Evolutionary conservation across 306 rosid species (phyloP).

Genomic region (Vigna trinervia): DNA sequence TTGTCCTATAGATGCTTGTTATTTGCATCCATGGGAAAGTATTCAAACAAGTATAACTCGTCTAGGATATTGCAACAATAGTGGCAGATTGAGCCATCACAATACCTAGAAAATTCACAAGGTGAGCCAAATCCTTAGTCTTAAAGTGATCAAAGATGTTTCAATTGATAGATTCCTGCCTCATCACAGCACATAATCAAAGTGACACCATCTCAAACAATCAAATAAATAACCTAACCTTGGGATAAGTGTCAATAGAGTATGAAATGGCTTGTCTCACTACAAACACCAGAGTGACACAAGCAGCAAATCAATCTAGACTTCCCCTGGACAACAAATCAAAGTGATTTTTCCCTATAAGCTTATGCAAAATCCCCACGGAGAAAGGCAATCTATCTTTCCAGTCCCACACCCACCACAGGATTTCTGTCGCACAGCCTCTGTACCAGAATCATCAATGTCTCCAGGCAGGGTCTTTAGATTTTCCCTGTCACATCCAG

Average conservation of each 20-base stretch:
- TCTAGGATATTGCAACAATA: background rate
- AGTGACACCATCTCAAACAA: background rate
- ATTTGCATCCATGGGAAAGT: conserved; percentile 14
- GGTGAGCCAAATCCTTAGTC: background rate
- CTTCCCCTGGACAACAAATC: background rate
- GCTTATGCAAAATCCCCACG: background rate
- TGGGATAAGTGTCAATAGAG: background rate
- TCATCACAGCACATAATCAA: background rate
- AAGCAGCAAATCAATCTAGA: background rate
- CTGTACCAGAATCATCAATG: background rate
- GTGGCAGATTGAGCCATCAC: background rate
- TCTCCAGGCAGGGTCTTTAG: background rate
- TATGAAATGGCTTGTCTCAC: conserved; percentile 7
- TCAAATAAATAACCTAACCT: background rate
- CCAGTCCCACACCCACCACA: background rate
- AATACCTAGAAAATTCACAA: background rate
- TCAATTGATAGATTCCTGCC: conserved; percentile 1
- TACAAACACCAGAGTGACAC: conserved; percentile 5
- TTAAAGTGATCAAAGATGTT: background rate
- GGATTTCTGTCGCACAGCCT: background rate
- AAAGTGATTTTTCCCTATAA: background rate
- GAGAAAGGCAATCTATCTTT: background rate
- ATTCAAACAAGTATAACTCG: background rate
- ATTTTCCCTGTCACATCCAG: background rate
- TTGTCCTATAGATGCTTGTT: background rate